These are phyloP conservation scores for sorghum (Sorghum bicolor) DNA, from an alignment of 176 grass and related monocot species.

Conservation along the genomic window DNA sequence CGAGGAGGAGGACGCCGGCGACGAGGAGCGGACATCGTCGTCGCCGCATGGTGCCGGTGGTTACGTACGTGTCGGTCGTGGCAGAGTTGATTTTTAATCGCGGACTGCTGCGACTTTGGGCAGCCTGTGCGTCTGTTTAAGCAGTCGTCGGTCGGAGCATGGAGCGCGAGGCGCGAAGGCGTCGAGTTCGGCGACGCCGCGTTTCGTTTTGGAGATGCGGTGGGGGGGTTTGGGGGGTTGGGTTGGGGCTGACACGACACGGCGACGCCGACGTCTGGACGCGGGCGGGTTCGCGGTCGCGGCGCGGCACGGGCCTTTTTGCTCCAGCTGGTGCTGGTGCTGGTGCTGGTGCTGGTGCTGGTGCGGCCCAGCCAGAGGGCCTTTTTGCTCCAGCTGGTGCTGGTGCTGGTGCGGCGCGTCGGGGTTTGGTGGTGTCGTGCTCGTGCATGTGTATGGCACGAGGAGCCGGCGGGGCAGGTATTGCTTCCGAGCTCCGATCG, in stretches of 20 bases:
- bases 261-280: background rate
- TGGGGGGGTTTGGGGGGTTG: background rate
- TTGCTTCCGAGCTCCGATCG: too few species aligned
- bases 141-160: background rate
- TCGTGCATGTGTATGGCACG: too few species aligned
- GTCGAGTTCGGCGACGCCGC: background rate
- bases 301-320: background rate
- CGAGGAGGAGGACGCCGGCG: background rate
- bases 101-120: background rate
- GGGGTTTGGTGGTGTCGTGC: too few species aligned
- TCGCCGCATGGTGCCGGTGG: background rate
- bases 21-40: background rate
- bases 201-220: background rate
- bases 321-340: too few species aligned
- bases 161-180: background rate
- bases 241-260: background rate
- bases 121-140: background rate
- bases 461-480: too few species aligned
- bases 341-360: too few species aligned
- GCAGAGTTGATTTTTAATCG: background rate
- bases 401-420: too few species aligned
- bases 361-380: too few species aligned
- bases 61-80: background rate
- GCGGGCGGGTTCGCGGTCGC: background rate
- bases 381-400: too few species aligned